phyloP scores from a whole-genome alignment of 176 grass and related monocot species.

The Alopecurus myosuroides region DNA sequence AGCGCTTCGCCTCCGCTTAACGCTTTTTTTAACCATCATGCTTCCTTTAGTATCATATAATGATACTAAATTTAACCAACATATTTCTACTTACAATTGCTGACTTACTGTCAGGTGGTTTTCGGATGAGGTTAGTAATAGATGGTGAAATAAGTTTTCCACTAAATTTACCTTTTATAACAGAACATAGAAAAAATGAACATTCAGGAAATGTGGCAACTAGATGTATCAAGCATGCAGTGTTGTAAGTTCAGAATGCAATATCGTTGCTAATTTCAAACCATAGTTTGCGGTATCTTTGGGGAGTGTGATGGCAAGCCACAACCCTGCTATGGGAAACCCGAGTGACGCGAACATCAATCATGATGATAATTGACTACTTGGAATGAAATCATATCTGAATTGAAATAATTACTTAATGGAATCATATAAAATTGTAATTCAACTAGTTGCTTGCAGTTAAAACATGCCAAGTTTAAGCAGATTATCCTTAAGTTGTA shows the following conservation, averaged over 20 bases:
- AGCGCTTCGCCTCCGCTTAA: too few species aligned
- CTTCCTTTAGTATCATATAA: not conserved
- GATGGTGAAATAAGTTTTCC: not conserved
- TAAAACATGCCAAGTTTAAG: not conserved
- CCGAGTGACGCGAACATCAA: not conserved
- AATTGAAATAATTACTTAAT: not conserved
- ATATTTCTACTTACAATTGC: not conserved
- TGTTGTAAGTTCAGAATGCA: not conserved
- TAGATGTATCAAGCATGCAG: not conserved
- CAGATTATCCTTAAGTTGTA: not conserved
- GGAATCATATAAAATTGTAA: not conserved
- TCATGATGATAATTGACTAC: not conserved
- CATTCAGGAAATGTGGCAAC: not conserved
- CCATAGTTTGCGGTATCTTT: not conserved
- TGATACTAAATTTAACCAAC: not conserved
- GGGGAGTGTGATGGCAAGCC: not conserved
- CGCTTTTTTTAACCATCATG: too few species aligned
- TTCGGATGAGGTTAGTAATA: not conserved
- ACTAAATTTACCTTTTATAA: not conserved
- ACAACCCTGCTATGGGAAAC: not conserved
- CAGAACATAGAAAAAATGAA: not conserved
- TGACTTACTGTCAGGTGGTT: not conserved
- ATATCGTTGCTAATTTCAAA: not conserved
- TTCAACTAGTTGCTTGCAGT: not conserved
- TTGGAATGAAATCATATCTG: not conserved